Base-by-base conservation (phyloP, 768 basidiomycete species). In the Rhizopogon salebrosus region DNA sequence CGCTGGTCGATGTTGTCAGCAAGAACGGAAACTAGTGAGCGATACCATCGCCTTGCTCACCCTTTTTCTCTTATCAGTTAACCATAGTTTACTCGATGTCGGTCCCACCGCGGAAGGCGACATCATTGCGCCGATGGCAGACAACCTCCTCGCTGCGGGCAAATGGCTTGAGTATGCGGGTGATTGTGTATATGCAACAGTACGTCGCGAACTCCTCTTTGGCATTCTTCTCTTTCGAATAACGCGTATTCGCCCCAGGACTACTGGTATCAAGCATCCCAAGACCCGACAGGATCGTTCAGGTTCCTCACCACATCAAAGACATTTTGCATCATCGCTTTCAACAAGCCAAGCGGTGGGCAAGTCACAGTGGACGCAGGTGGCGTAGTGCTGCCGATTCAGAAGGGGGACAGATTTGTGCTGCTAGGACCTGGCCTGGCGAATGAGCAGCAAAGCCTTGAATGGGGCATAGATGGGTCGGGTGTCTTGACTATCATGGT, bases 21-120 rank as follows among this genome's bases (percentile, higher is more conserved):
- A 84, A 84, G 69, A 80, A 80, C 54, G 82, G 83, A 11, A 83
- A 84, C 60, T 84, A 75, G 80, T 80, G 56, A 59, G 77, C 59
- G 6, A 22, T 34, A 10, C 0, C 43, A 22, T 34, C 14, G 4
- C 20, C 14, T 46, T 22, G 14, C 29, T 10, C 2, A 2, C 23
- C 40, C 26, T 6, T 23, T 38, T 14, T 42, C 36, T 6, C 4
- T 11, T 49, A 40, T 16, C 23, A 14, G 18, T 16, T 34, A 10
- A 14, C 31, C 8, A 14, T 48, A 80, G 79, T 55, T 64, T 82
- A 20, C 61, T 82, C 2, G 77, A 83, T 35, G 59, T 83, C 16
- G 80, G 82, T 0, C 82, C 82, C 0, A 80, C 71, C 2, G 79
- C 78, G 1, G 79, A 80, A 48, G 80, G 82, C 0, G 72, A 73